Evolutionary conservation across 306 rosid genomes (phyloP).

Genomic region (Casuarina cunninghamiana): DNA sequence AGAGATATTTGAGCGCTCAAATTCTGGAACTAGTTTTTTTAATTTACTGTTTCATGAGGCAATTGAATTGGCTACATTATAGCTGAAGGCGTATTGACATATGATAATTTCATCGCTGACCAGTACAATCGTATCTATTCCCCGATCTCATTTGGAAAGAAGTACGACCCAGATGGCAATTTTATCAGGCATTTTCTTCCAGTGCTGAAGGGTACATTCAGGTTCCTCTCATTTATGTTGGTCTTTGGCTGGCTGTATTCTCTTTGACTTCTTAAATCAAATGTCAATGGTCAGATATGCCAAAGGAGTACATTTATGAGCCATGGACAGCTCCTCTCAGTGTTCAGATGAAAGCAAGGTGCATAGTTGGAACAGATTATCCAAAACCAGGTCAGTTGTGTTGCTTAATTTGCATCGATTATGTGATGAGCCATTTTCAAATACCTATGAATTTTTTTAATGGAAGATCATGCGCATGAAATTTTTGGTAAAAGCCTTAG

Average conservation of each 20-base stretch:
- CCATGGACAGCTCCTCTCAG: slow-evolving; percentile 95
- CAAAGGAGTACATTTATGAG: slow-evolving; percentile 84
- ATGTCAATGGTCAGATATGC: slow-evolving; percentile 65
- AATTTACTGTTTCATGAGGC: not conserved
- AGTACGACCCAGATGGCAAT: slow-evolving; percentile 87
- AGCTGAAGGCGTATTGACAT: slow-evolving; percentile 18
- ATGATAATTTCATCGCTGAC: slow-evolving; percentile 23
- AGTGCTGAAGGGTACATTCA: slow-evolving; percentile 54
- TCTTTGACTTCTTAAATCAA: slow-evolving; percentile 20
- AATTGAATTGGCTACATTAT: not conserved
- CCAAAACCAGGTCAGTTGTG: slow-evolving; percentile 78
- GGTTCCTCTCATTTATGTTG: slow-evolving; percentile 18
- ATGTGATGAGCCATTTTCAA: not conserved
- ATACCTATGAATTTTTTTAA: not conserved
- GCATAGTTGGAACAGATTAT: slow-evolving; percentile 88
- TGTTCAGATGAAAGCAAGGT: slow-evolving; percentile 83
- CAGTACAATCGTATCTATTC: slow-evolving; percentile 94
- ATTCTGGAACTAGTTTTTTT: slow-evolving; percentile 13
- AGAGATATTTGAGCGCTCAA: slow-evolving; percentile 9
- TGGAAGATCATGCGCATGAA: not conserved
- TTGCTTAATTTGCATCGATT: not conserved
- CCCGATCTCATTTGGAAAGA: slow-evolving; percentile 86
- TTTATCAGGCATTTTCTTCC: slow-evolving; percentile 89
- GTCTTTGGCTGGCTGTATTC: slow-evolving; percentile 18
- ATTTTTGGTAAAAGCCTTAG: not conserved